Base-by-base conservation (phyloP, 768 basidiomycete genomes). In the Lactarius pseudohatsudake region DNA sequence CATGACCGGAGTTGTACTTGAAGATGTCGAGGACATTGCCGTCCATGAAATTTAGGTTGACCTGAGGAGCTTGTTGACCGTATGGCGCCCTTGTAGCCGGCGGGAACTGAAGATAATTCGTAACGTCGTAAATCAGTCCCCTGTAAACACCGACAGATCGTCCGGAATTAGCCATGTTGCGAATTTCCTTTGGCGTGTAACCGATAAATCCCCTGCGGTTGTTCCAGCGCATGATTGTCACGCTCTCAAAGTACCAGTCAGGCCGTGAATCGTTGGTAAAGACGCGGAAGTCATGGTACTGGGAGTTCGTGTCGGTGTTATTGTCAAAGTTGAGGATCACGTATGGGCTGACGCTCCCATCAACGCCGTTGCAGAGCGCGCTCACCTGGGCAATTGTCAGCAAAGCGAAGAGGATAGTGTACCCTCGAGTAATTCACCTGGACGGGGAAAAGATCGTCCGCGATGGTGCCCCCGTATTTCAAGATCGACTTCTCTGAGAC, bases 231-330 rank as follows among this genome's bases (percentile, higher is more conserved):
- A 99, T 89, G 74, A 85, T 76, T 3, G 92, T 91, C 97, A 99
- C 98, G 66, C 81, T 82, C 78, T 98, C 91, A 70, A 91, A 95
- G 76, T 98, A 99, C 97, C 97, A 99, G 74, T 99, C 97, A 0
- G 97, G 96, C 10, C 97, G 86, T 0, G 90, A 89, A 73, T 98
- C 96, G 66, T 88, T 90, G 41, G 88, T 90, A 74, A 82, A 88
- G 0, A 88, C 89, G 20, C 96, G 91, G 85, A 99, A 99, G 75
- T 99, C 96, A 75, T 98, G 97, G 75, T 98, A 99, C 72, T 86
- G 81, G 0, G 90, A 81, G 72, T 95, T 91, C 20, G 78, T 73
- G 68, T 92, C 89, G 26, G 89, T 85, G 73, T 84, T 84, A 79
- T 98, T 99, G 70, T 81, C 81, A 7, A 91, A 84, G 72, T 87